Conservation (phyloP, 1,139 yeast genomes). For the Taphrina pruni region DNA sequence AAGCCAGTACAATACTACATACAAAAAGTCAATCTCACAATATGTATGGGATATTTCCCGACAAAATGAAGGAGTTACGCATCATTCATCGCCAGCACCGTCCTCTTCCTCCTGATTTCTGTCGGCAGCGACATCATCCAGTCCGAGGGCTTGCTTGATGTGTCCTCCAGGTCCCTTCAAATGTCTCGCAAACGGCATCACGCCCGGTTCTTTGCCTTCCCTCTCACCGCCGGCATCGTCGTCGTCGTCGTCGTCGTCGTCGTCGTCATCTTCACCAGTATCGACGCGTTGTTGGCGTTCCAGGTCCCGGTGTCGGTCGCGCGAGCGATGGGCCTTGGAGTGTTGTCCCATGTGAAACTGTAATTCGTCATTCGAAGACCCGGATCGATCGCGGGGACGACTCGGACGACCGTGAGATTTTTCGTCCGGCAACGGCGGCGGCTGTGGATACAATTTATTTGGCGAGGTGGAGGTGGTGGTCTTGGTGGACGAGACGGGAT, state of each 20-base stretch:
- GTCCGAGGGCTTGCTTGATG: background rate
- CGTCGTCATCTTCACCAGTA: too few relatives aligned
- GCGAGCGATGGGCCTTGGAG: background rate
- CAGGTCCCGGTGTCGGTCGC: background rate
- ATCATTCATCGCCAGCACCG: background rate
- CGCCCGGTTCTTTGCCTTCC: background rate
- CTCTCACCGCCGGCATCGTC: background rate
- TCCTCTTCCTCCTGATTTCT: conserved; percentile 2
- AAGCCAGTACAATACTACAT: too few relatives aligned
- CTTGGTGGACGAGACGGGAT: too few relatives aligned
- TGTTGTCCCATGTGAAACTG: conserved; percentile 20
- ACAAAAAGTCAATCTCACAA: too few relatives aligned
- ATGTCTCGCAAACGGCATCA: background rate
- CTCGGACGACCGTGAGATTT: too few relatives aligned
- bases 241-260: background rate
- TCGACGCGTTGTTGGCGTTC: background rate
- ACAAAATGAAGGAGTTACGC: background rate
- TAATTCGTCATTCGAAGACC: background rate
- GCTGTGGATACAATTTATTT: background rate
- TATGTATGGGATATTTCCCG: too few relatives aligned
- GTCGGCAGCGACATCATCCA: background rate
- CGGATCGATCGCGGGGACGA: background rate
- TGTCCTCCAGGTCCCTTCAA: background rate
- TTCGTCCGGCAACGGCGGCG: too few relatives aligned
- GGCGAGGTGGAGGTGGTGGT: background rate